Base-by-base conservation (phyloP, 805 yeast genomes). In the Ogataea philodendri region DNA sequence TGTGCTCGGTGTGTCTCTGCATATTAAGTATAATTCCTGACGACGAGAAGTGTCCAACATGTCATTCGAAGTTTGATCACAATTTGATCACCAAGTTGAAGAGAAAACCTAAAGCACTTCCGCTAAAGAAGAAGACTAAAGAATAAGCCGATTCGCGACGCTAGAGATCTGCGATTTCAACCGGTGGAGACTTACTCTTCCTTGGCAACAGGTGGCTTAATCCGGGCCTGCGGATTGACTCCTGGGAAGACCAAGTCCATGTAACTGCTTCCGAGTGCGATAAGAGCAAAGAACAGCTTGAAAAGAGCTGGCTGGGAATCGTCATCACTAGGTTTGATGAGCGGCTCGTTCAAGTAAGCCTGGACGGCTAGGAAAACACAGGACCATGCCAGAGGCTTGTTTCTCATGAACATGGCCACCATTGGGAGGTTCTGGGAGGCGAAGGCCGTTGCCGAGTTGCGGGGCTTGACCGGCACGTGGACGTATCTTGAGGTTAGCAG, bases 1-100 rank as follows among this genome's bases (percentile, higher is more conserved):
- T 93, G 5, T 93, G 99, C 60, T 81, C 95, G 15, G 96, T 93
- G 16, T 93, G 99, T 57, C 64, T 90, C 13, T 89, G 97, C 54
- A 84, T 74, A 11, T 63, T 82, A 60, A 82, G 90, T 47, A 49
- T 72, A 22, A 70, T 84, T 2, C 96, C 97, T 1, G 71, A 68
- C 0, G 67, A 68, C 26, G 74, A 74, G 29, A 66, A 60, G 41
- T 93, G 98, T 56, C 96, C 97, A 0, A 85, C 93, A 6, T 90
- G 98, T 59, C 83, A 74, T 40, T 80, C 94, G 4, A 66, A 66
- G 32, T 90, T 85, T 57, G 95, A 88, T 49, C 72, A 70, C 24
- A 66, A 62, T 37, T 75, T 81, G 3, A 62, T 87, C 20, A 67
- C 66, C 5, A 76, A 73, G 44, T 58, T 88, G 45, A 72, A 65